Conservation (phyloP, 2,329 filamentous ascomycete species). For the Talaromyces pinophilus region DNA sequence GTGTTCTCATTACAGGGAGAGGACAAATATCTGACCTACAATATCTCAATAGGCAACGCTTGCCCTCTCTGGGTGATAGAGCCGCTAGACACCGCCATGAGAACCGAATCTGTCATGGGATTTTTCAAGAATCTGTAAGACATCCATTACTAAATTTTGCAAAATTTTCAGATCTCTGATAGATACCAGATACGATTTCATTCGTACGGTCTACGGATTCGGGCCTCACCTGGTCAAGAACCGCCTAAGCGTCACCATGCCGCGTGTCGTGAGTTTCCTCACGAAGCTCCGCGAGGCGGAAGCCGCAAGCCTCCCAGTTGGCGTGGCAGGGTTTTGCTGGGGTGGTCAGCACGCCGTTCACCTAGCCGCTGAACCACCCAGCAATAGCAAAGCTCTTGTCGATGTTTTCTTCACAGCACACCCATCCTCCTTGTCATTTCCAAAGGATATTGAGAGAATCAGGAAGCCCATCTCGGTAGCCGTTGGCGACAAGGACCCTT, state of each 20-base stretch:
- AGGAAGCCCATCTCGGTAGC: constrained; percentile 5
- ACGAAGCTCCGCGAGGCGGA: background rate
- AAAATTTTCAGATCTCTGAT: background rate
- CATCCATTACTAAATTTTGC: background rate
- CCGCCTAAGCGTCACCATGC: background rate
- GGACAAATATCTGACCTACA: constrained; percentile 49
- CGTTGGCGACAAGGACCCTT: background rate
- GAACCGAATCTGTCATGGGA: constrained; percentile 38
- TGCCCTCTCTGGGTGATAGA: constrained; percentile 32
- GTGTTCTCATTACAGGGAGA: background rate
- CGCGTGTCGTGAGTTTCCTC: background rate
- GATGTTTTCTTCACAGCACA: constrained; percentile 58
- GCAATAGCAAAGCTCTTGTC: constrained; percentile 41
- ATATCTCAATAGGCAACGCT: constrained; percentile 48
- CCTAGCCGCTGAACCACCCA: constrained; percentile 46
- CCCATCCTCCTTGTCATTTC: constrained; percentile 53
- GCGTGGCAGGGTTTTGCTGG: background rate
- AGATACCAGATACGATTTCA: background rate
- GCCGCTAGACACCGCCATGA: constrained; percentile 26
- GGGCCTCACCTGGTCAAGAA: background rate
- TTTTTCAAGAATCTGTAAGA: constrained; percentile 48
- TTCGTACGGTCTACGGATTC: background rate
- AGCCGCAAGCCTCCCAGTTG: background rate
- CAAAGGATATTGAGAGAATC: constrained; percentile 47
- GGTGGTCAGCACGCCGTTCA: constrained; percentile 45